phyloP scores from a whole-genome alignment of 495 filamentous ascomycete genomes.

The Penicillium silybi region DNA sequence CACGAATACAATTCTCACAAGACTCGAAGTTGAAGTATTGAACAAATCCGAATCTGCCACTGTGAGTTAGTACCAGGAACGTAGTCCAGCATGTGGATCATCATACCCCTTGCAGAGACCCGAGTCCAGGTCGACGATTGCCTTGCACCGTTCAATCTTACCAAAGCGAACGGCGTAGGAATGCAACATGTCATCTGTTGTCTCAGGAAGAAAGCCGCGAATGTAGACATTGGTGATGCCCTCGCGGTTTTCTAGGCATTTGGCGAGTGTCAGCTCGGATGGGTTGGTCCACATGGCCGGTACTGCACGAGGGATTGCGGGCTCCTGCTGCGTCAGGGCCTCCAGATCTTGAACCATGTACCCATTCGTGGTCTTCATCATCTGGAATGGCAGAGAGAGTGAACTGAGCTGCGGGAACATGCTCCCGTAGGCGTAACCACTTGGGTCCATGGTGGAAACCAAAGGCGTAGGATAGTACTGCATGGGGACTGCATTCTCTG shows the following conservation, averaged over 20 bases:
- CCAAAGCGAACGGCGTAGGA: slow-evolving; percentile 84
- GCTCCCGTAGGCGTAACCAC: slow-evolving; percentile 20
- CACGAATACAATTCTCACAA: slow-evolving; percentile 92
- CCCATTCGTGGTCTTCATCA: slow-evolving; percentile 47
- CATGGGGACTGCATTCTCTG: slow-evolving; percentile 10
- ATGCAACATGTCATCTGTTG: slow-evolving; percentile 84
- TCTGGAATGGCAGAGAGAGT: slow-evolving; percentile 30
- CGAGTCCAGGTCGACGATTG: slow-evolving; percentile 90
- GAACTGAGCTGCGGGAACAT: slow-evolving; percentile 22
- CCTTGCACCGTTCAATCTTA: slow-evolving; percentile 87
- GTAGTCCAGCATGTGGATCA: background rate
- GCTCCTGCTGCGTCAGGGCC: slow-evolving; percentile 65
- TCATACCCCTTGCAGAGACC: slow-evolving; percentile 90
- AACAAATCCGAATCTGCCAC: slow-evolving; percentile 86
- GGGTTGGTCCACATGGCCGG: slow-evolving; percentile 76
- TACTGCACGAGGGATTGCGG: slow-evolving; percentile 82
- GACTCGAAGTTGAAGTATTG: slow-evolving; percentile 84
- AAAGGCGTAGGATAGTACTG: slow-evolving; percentile 22
- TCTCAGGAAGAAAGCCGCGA: slow-evolving; percentile 87
- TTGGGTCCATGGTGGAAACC: slow-evolving; percentile 17
- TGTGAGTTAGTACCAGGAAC: slow-evolving; percentile 14
- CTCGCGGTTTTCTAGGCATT: slow-evolving; percentile 85
- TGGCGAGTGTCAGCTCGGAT: slow-evolving; percentile 74
- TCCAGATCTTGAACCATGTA: slow-evolving; percentile 64
- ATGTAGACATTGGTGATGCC: slow-evolving; percentile 96